These are phyloP conservation scores for Conringia planisiliqua DNA, from an alignment of 345 rosid species.

Conservation along the genomic window DNA sequence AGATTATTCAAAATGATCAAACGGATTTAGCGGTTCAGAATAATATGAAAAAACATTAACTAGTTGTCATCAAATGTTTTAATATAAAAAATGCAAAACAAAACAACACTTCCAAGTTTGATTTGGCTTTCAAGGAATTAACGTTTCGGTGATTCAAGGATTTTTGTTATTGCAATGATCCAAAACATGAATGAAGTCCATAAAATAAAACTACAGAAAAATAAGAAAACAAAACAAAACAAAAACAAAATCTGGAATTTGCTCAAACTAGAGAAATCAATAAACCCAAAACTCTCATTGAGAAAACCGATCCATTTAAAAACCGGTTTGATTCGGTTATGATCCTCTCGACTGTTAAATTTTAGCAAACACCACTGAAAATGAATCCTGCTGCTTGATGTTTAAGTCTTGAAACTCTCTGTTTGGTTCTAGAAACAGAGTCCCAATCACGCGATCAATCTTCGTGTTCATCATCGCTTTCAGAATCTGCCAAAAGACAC, in stretches of 20 bases:
- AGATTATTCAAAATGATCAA: too few relatives aligned
- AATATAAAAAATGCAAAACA: too few relatives aligned
- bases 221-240: background rate
- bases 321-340: background rate
- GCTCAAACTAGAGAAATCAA: constrained; percentile 14
- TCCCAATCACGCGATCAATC: constrained; percentile 40
- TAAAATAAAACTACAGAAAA: background rate
- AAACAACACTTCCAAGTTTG: too few relatives aligned
- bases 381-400: background rate
- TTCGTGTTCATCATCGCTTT: constrained; percentile 72
- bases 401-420: background rate
- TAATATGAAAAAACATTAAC: too few relatives aligned
- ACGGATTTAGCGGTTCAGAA: too few relatives aligned
- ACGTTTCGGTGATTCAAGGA: background rate
- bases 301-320: constrained; percentile 1
- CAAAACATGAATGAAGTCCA: background rate
- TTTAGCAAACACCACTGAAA: background rate
- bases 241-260: constrained; percentile 15
- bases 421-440: background rate
- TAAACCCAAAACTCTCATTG: background rate
- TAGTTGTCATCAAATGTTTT: too few relatives aligned
- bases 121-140: too few relatives aligned
- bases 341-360: background rate
- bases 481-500: constrained; percentile 65
- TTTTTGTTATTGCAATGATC: constrained; percentile 12